Evolutionary conservation across 2,329 filamentous ascomycete genomes (phyloP).

Genomic region (Penicillium sp.): DNA sequence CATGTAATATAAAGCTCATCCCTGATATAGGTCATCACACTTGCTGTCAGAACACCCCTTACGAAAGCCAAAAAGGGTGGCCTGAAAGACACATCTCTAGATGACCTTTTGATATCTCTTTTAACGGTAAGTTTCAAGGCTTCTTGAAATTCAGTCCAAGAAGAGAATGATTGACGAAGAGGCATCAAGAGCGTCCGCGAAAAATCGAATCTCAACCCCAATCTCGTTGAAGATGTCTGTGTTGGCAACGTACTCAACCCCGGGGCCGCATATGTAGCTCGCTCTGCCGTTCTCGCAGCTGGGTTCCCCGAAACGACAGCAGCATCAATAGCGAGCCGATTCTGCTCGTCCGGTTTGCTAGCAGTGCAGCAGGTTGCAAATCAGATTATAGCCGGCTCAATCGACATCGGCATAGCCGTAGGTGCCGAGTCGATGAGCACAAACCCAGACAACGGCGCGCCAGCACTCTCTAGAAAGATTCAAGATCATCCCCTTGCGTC

Average conservation of each 20-base stretch:
- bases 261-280: conserved; percentile 83
- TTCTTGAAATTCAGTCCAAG: too few relatives aligned
- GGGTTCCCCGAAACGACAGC: conserved; percentile 78
- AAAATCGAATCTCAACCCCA: conserved; percentile 80
- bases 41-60: conserved; percentile 36
- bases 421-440: conserved; percentile 91
- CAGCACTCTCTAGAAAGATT: conserved; percentile 78
- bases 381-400: conserved; percentile 82
- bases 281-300: conserved; percentile 78
- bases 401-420: conserved; percentile 83
- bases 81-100: conserved; percentile 35
- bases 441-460: conserved; percentile 76
- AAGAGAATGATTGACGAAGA: not conserved
- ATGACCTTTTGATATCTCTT: conserved; percentile 34
- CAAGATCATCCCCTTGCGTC: conserved; percentile 70
- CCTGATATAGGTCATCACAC: conserved; percentile 33
- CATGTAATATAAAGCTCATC: not conserved
- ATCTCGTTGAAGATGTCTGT: conserved; percentile 81
- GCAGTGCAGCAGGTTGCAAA: conserved; percentile 89
- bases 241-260: conserved; percentile 87
- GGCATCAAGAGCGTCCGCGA: conserved; percentile 63
- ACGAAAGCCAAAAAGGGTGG: conserved; percentile 39
- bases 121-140: conserved; percentile 27
- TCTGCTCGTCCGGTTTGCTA: conserved; percentile 86
- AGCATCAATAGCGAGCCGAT: conserved; percentile 79